These are phyloP conservation scores for Nakazawaea molendinolei DNA, from an alignment of 805 yeast species.

Conservation along the genomic window DNA sequence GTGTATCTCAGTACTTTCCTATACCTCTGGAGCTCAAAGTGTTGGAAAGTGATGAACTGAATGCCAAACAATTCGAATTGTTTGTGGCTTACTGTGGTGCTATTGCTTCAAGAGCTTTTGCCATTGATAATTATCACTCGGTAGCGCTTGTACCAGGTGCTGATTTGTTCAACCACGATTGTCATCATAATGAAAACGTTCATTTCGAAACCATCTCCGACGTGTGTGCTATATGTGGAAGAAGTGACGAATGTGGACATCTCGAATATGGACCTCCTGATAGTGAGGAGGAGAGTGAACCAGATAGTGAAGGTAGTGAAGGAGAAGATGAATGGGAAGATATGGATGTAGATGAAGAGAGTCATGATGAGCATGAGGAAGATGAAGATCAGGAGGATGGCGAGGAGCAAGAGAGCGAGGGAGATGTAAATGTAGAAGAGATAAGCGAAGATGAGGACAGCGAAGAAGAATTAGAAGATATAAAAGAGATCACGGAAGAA, in stretches of 20 bases:
- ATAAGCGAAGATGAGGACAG: slow-evolving; percentile 7
- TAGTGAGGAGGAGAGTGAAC: slow-evolving; percentile 18
- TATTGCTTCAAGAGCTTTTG: slow-evolving; percentile 74
- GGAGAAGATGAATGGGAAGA: slow-evolving; percentile 21
- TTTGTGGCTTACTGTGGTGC: slow-evolving; percentile 57
- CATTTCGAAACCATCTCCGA: slow-evolving; percentile 51
- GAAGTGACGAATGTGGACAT: slow-evolving; percentile 25
- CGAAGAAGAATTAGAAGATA: slow-evolving; percentile 14
- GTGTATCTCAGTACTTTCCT: slow-evolving; percentile 21
- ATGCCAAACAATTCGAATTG: slow-evolving; percentile 25
- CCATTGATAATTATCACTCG: slow-evolving; percentile 68
- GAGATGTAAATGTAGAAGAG: slow-evolving; percentile 14
- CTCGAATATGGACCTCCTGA: slow-evolving; percentile 23
- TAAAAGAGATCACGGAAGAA: slow-evolving; percentile 25
- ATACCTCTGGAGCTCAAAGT: slow-evolving; percentile 31
- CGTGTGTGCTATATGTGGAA: slow-evolving; percentile 30
- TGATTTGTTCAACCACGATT: slow-evolving; percentile 74
- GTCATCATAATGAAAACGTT: slow-evolving; percentile 49
- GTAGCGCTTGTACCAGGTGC: slow-evolving; percentile 86
- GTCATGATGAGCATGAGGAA: slow-evolving; percentile 18
- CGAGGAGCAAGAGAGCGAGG: slow-evolving; percentile 14
- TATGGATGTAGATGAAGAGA: slow-evolving; percentile 17
- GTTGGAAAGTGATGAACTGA: slow-evolving; percentile 18
- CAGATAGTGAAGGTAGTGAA: slow-evolving; percentile 22
- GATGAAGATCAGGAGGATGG: slow-evolving; percentile 20